Conservation (phyloP, 1,284 basidiomycete genomes). For the Boletus semigastroideus region DNA sequence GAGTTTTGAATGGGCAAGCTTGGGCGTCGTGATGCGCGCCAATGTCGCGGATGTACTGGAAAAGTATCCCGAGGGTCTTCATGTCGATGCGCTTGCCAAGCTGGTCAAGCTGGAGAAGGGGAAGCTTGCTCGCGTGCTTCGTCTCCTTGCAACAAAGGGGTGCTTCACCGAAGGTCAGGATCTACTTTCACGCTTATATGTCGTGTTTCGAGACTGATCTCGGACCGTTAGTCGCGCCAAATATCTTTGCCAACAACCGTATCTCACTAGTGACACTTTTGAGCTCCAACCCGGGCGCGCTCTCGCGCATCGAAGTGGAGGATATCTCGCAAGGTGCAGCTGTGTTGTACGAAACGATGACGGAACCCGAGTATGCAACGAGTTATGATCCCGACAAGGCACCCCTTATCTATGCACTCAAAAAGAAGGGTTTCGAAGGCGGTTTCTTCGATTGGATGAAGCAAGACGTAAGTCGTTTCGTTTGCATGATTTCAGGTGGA, state of each 20-base stretch:
- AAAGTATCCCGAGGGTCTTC: conserved; percentile 26
- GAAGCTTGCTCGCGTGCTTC: conserved; percentile 34
- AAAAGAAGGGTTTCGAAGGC: conserved; percentile 15
- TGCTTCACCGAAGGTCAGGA: conserved; percentile 33
- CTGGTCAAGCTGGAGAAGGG: conserved; percentile 26
- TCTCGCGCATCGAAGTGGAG: conserved; percentile 14
- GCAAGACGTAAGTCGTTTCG: conserved; percentile 15
- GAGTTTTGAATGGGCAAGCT: conserved; percentile 28
- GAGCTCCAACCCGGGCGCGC: conserved; percentile 7
- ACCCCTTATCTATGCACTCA: conserved; percentile 25
- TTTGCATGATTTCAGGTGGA: not conserved
- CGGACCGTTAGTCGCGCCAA: conserved; percentile 16
- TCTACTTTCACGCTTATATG: not conserved
- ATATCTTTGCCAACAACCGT: conserved; percentile 32
- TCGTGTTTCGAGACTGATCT: not conserved
- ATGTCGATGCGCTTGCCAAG: conserved; percentile 24
- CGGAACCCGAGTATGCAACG: conserved; percentile 25
- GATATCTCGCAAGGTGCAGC: conserved; percentile 13
- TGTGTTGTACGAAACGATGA: conserved; percentile 27
- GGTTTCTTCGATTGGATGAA: conserved; percentile 29
- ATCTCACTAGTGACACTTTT: conserved; percentile 25
- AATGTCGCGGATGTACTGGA: conserved; percentile 28
- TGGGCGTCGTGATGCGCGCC: conserved; percentile 20
- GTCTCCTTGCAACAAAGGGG: conserved; percentile 33
- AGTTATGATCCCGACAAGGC: conserved; percentile 23